phyloP scores from a whole-genome alignment of 768 basidiomycete genomes.

The Russula virescens region DNA sequence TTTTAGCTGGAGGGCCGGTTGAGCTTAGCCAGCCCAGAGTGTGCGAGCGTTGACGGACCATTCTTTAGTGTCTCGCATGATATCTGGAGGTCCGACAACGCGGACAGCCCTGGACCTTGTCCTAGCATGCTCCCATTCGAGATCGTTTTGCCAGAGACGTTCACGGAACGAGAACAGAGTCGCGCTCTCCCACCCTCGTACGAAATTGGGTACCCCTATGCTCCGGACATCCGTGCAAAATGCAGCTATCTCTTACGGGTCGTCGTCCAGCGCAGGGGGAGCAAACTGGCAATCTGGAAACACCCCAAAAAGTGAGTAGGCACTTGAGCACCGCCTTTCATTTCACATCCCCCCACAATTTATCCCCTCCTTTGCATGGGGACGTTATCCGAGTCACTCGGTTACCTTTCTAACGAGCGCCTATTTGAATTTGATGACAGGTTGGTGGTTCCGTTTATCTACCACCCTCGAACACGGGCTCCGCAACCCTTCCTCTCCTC shows the following conservation, averaged over 20 bases:
- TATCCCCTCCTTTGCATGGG: no score
- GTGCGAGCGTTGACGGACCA: neutral
- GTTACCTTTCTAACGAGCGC: neutral
- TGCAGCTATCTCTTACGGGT: conserved; percentile 45
- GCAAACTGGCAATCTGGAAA: conserved; percentile 41
- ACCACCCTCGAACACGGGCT: conserved; percentile 51
- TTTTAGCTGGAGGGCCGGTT: conserved; percentile 27
- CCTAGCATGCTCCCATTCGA: conserved; percentile 40
- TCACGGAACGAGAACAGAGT: neutral
- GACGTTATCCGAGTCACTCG: no score
- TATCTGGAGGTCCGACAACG: conserved; percentile 17
- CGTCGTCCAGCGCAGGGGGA: conserved; percentile 34
- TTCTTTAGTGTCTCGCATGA: conserved; percentile 19
- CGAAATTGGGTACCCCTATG: conserved; percentile 35
- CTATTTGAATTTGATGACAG: conserved; percentile 25
- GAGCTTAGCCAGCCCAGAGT: conserved; percentile 19
- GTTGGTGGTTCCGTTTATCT: conserved; percentile 44
- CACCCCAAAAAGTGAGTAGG: conserved; percentile 41
- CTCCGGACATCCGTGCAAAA: conserved; percentile 31
- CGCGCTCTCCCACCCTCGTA: conserved; percentile 43
- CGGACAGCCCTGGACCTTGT: conserved; percentile 21
- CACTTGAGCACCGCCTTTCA: no score
- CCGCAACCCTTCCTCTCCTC: conserved; percentile 44
- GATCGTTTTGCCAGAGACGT: conserved; percentile 20
- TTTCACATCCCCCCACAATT: no score